A percentile compares a stretch with the other conserved stretches of the same genome.
Conservation (phyloP, 2,329 filamentous ascomycete species). For the Cercospora beticola region DNA sequence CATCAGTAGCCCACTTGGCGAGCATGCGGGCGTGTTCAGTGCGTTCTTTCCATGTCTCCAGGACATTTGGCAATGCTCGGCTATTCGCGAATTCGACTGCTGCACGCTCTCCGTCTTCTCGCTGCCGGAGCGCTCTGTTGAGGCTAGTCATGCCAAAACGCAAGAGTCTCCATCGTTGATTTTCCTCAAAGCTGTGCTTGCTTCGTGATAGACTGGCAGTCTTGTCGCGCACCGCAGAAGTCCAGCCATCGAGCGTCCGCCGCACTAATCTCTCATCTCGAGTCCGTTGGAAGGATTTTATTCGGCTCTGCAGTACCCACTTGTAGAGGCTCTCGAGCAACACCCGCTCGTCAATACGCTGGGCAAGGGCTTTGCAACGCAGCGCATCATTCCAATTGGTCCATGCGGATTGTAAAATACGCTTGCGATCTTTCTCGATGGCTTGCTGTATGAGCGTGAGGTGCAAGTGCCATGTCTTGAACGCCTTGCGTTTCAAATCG, state of each 20-base stretch:
- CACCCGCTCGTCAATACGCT: conserved; percentile 57
- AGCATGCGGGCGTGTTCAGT: conserved; percentile 49
- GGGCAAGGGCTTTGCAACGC: conserved; percentile 53
- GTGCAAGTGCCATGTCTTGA: conserved; percentile 53
- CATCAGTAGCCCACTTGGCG: conserved; percentile 55
- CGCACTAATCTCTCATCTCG: conserved; percentile 30
- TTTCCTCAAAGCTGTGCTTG: conserved; percentile 28
- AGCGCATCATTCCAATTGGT: conserved; percentile 63
- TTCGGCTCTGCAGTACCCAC: conserved; percentile 57
- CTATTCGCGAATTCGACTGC: conserved; percentile 45
- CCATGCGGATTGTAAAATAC: conserved; percentile 58
- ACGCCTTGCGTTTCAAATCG: conserved; percentile 48
- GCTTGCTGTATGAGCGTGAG: conserved; percentile 44
- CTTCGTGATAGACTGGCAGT: conserved; percentile 21
- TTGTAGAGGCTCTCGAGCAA: conserved; percentile 58
- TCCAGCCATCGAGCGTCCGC: conserved; percentile 25
- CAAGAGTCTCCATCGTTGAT: conserved; percentile 32
- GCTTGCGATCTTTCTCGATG: conserved; percentile 50
- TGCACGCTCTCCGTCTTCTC: conserved; percentile 40
- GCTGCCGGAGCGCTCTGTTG: conserved; percentile 32
- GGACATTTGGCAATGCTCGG: conserved; percentile 40
- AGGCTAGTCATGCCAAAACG: conserved; percentile 33
- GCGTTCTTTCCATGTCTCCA: conserved; percentile 40
- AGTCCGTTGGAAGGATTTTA: conserved; percentile 43
- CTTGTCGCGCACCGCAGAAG: conserved; percentile 14